phyloP scores from a whole-genome alignment of 2,329 filamentous ascomycete genomes.

The Cladosporium sp. region DNA sequence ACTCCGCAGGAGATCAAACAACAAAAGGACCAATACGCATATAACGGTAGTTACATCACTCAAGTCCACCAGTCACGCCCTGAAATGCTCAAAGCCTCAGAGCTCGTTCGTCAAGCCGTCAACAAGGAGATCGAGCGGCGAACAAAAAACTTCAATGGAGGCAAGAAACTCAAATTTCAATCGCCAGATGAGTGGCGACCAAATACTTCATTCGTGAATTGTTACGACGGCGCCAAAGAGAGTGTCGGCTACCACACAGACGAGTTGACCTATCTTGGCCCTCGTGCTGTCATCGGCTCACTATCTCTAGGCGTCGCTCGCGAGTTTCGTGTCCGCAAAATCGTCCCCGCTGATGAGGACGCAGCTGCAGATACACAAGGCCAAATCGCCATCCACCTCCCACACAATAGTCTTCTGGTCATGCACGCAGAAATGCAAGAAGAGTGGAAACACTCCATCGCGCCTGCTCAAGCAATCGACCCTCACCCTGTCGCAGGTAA shows the following conservation, averaged over 20 bases:
- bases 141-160: slow-evolving; percentile 69
- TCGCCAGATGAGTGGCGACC: slow-evolving; percentile 73
- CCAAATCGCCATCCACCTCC: slow-evolving; percentile 89
- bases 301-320: slow-evolving; percentile 88
- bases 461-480: slow-evolving; percentile 73
- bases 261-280: slow-evolving; percentile 89
- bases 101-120: slow-evolving; percentile 71
- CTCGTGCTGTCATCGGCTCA: slow-evolving; percentile 83
- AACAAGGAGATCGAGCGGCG: slow-evolving; percentile 74
- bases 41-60: slow-evolving; percentile 75
- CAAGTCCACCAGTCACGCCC: slow-evolving; percentile 78
- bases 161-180: slow-evolving; percentile 76
- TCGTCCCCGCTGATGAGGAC: slow-evolving; percentile 59
- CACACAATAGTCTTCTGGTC: slow-evolving; percentile 88
- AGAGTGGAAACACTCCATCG: slow-evolving; percentile 89
- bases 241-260: slow-evolving; percentile 92
- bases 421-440: slow-evolving; percentile 99
- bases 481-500: slow-evolving; percentile 82
- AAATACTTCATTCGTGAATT: slow-evolving; percentile 93
- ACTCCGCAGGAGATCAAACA: slow-evolving; percentile 66
- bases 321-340: slow-evolving; percentile 83
- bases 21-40: slow-evolving; percentile 80
- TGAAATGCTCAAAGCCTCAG: slow-evolving; percentile 69
- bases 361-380: slow-evolving; percentile 66
- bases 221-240: slow-evolving; percentile 79